These are phyloP conservation scores for Salvia sclarea DNA, from an alignment of 305 asterid species.

Conservation along the genomic window DNA sequence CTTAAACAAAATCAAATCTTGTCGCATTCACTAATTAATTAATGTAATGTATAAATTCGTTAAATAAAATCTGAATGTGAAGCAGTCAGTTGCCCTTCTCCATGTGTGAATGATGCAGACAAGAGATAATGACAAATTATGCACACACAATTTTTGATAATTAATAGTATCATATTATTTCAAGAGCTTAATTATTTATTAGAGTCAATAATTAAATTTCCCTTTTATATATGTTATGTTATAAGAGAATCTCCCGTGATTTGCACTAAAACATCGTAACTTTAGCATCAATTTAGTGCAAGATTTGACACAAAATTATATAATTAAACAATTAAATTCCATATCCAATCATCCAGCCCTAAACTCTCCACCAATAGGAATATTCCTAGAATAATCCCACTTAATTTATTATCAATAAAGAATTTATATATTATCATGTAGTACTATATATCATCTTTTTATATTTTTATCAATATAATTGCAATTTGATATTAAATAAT, in stretches of 20 bases:
- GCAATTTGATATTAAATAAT: no score
- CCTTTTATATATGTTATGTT: neutral
- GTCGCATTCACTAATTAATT: conserved; percentile 28
- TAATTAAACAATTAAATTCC: neutral
- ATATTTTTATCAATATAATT: neutral
- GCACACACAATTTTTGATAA: neutral
- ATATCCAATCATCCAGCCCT: neutral
- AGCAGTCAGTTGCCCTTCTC: conserved; percentile 25
- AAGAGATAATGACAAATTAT: conserved; percentile 13
- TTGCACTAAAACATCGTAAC: neutral
- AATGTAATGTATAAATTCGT: neutral
- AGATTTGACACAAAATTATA: neutral
- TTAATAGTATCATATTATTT: neutral
- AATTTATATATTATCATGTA: neutral
- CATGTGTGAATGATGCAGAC: conserved; percentile 32
- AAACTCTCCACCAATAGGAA: neutral
- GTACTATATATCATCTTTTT: neutral
- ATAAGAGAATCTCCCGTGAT: neutral
- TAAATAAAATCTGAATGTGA: conserved; percentile 35
- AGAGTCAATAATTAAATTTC: neutral
- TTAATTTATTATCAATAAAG: no score
- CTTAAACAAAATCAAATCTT: conserved; percentile 29
- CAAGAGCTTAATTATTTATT: neutral
- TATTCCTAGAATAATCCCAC: neutral
- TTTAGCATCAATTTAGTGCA: neutral